Conservation (phyloP, 169 alveolate genomes). For the Babesia ovata region DNA sequence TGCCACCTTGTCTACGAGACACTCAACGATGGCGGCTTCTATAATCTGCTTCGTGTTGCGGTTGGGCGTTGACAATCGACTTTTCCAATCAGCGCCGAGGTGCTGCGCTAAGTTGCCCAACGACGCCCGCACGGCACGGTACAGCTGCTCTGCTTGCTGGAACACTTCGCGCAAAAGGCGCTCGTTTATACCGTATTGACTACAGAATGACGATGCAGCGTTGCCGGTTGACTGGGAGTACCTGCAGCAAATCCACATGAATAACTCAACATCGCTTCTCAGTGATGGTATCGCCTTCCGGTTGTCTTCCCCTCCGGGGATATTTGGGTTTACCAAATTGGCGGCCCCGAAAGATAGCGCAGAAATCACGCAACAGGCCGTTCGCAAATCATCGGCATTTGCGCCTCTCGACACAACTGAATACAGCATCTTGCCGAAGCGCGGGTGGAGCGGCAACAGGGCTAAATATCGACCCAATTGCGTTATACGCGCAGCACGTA, state of each 20-base stretch:
- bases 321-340: constrained; percentile 6
- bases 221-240: background rate
- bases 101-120: background rate
- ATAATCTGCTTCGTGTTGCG: constrained; percentile 1
- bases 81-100: constrained; percentile 13
- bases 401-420: constrained; percentile 23
- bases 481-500: constrained; percentile 20
- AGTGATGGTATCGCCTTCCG: constrained; percentile 7
- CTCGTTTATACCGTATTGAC: constrained; percentile 18
- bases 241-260: constrained; percentile 41
- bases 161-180: constrained; percentile 43
- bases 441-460: constrained; percentile 61
- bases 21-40: constrained; percentile 45
- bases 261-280: constrained; percentile 48
- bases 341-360: constrained; percentile 43
- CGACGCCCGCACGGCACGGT: constrained; percentile 13
- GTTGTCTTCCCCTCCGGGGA: constrained; percentile 4
- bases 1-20: constrained; percentile 62
- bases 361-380: constrained; percentile 46
- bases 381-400: constrained; percentile 5
- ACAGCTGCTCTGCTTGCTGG: constrained; percentile 55
- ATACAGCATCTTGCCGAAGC: constrained; percentile 57
- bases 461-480: constrained; percentile 43
- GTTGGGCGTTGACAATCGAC: constrained; percentile 27
- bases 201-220: constrained; percentile 16